These are phyloP conservation scores for Lipomyces kockii DNA, from an alignment of 805 yeast species.

Conservation along the genomic window DNA sequence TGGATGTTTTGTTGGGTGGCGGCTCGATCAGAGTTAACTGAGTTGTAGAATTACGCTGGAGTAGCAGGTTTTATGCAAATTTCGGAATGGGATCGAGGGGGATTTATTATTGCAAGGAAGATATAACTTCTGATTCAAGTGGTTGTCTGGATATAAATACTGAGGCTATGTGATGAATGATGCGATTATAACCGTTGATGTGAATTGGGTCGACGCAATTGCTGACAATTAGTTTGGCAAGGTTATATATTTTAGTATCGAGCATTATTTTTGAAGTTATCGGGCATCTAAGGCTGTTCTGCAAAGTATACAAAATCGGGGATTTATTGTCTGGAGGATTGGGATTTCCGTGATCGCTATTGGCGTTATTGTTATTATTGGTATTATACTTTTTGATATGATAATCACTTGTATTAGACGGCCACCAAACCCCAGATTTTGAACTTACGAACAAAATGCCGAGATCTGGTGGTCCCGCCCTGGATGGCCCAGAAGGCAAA, in stretches of 20 bases:
- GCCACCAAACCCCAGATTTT: no score
- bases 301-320: not conserved
- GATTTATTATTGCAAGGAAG: not conserved
- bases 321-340: not conserved
- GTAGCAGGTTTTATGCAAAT: not conserved
- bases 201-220: not conserved
- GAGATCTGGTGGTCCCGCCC: no score
- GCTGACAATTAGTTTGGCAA: not conserved
- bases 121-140: not conserved
- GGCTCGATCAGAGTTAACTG: not conserved
- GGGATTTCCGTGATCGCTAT: not conserved
- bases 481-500: no score
- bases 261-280: not conserved
- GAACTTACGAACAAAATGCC: no score
- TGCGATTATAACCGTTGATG: not conserved
- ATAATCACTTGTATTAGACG: not conserved
- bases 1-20: not conserved
- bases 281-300: not conserved
- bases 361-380: not conserved
- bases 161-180: not conserved
- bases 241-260: not conserved
- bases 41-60: not conserved
- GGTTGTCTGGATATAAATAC: not conserved
- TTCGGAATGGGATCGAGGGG: not conserved
- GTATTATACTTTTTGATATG: no score